A percentile compares a stretch with the other conserved stretches of the same genome.
phyloP scores from a whole-genome alignment of 768 basidiomycete genomes.

The Punctularia strigosozonata region DNA sequence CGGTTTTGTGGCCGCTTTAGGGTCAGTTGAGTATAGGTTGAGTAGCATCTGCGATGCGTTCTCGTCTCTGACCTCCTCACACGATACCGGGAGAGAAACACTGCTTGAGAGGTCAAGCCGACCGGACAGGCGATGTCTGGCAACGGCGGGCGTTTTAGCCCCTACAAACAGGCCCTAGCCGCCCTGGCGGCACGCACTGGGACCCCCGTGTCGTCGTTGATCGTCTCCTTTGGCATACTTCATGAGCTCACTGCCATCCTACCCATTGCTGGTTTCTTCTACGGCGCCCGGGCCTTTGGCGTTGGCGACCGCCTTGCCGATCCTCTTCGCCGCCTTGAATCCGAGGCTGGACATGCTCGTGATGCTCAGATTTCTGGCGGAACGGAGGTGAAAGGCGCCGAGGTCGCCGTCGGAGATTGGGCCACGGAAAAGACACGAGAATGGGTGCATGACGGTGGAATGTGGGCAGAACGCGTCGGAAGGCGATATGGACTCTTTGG shows the following conservation, averaged over 20 bases:
- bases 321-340: slow-evolving; percentile 11
- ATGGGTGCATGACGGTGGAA: slow-evolving; percentile 75
- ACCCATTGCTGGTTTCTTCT: slow-evolving; percentile 68
- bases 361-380: slow-evolving; percentile 10
- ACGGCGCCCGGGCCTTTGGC: slow-evolving; percentile 49
- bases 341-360: slow-evolving; percentile 6
- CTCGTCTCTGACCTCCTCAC: no score
- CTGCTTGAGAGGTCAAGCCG: no score
- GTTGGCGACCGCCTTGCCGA: slow-evolving; percentile 55
- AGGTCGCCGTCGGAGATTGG: slow-evolving; percentile 22
- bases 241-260: slow-evolving; percentile 79
- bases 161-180: slow-evolving; percentile 43
- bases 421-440: slow-evolving; percentile 27
- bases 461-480: slow-evolving; percentile 60
- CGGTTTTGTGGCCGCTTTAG: no score
- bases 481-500: slow-evolving; percentile 74
- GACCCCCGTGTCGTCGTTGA: slow-evolving; percentile 64
- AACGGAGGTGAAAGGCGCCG: slow-evolving; percentile 8
- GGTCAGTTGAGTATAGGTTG: no score
- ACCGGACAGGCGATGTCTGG: no score
- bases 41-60: no score
- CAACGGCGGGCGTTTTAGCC: slow-evolving; percentile 31
- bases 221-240: slow-evolving; percentile 68
- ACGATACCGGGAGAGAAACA: no score
- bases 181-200: slow-evolving; percentile 58